A percentile compares a stretch with the other conserved stretches of the same genome.
Conservation (phyloP, 2,329 filamentous ascomycete genomes). For the Epichloe coenophiala region DNA sequence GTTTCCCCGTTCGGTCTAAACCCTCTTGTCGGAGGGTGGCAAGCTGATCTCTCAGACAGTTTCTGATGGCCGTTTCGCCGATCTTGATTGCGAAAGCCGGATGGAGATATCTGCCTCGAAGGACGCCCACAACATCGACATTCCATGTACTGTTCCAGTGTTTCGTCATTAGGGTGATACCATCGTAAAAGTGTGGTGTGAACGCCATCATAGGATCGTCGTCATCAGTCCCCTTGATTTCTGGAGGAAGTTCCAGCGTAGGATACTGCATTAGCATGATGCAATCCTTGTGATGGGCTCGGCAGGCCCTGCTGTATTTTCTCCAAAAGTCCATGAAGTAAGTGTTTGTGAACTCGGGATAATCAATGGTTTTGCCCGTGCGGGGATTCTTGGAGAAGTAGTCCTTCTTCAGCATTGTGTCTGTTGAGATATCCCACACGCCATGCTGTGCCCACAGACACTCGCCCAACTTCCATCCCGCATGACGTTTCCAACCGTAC, state of each 20-base stretch:
- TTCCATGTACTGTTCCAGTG: slow-evolving; percentile 99
- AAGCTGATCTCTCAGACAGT: slow-evolving; percentile 82
- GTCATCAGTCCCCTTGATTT: slow-evolving; percentile 73
- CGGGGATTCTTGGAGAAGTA: slow-evolving; percentile 74
- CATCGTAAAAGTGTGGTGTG: slow-evolving; percentile 92
- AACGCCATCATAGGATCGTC: slow-evolving; percentile 87
- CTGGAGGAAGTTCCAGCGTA: slow-evolving; percentile 80
- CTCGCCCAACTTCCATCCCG: slow-evolving; percentile 82
- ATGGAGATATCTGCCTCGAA: slow-evolving; percentile 76
- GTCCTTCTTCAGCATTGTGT: slow-evolving; percentile 66
- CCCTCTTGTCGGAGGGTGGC: slow-evolving; percentile 75
- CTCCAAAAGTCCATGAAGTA: slow-evolving; percentile 85
- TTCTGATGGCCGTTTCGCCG: slow-evolving; percentile 85
- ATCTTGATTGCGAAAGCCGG: slow-evolving; percentile 88
- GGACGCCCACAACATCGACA: slow-evolving; percentile 82
- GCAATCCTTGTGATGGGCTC: slow-evolving; percentile 61
- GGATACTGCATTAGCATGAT: slow-evolving; percentile 88
- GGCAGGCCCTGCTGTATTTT: slow-evolving; percentile 60
- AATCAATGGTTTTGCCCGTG: slow-evolving; percentile 62
- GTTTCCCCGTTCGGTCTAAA: slow-evolving; percentile 72
- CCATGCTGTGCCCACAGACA: slow-evolving; percentile 96
- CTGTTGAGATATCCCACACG: slow-evolving; percentile 74
- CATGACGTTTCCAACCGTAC: slow-evolving; percentile 83
- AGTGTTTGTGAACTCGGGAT: slow-evolving; percentile 76
- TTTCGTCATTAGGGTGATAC: slow-evolving; percentile 91